Percentiles rank a stretch among this genome's conserved stretches.
Evolutionary conservation across 2,329 filamentous ascomycete species (phyloP).

Genomic region (Cladosporium sp.): DNA sequence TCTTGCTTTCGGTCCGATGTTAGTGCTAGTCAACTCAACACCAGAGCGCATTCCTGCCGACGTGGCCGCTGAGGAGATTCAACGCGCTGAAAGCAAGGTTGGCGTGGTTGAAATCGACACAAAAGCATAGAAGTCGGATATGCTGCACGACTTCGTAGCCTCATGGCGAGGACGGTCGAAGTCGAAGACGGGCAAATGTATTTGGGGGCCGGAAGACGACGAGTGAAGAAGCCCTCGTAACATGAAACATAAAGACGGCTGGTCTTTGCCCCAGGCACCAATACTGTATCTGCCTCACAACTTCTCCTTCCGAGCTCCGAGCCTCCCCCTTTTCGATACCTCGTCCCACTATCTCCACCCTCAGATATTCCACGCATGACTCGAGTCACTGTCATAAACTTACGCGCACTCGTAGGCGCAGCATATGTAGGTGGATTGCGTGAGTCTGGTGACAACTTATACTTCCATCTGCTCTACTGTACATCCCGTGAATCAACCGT

Average conservation of each 20-base stretch:
- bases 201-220: not conserved
- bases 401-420: not conserved
- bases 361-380: not conserved
- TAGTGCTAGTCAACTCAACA: slow-evolving; percentile 37
- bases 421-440: not conserved
- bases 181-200: not conserved
- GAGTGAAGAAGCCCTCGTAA: not conserved
- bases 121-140: not conserved
- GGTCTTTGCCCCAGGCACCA: not conserved
- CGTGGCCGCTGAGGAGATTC: slow-evolving; percentile 25
- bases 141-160: not conserved
- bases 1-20: slow-evolving; percentile 37
- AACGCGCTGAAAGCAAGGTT: not conserved
- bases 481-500: not conserved
- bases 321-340: not conserved
- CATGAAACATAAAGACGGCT: not conserved
- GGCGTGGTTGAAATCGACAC: not conserved
- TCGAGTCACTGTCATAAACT: not conserved
- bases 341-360: not conserved
- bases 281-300: not conserved
- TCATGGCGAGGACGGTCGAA: not conserved
- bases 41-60: slow-evolving; percentile 35
- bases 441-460: not conserved
- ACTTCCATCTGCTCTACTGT: not conserved
- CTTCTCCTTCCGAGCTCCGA: not conserved